A percentile compares a stretch with the other conserved stretches of the same genome.
Evolutionary conservation across 2,329 filamentous ascomycete genomes (phyloP).

Genomic region (Raffaelea albimanens): DNA sequence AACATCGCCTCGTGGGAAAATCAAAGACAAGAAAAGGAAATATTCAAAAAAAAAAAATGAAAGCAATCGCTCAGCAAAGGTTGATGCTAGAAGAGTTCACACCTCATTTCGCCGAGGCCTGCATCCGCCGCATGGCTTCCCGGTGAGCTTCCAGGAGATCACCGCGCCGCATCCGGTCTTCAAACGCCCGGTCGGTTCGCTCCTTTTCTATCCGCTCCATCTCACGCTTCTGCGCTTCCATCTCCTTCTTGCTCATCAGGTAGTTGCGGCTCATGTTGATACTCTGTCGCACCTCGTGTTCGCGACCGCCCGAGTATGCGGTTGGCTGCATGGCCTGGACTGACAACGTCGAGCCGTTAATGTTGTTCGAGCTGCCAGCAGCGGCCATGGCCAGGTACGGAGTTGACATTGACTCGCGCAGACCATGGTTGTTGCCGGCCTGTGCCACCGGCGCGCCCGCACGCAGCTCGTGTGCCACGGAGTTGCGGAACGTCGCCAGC

Average conservation of each 20-base stretch:
- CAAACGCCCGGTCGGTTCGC: slow-evolving; percentile 53
- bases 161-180: slow-evolving; percentile 66
- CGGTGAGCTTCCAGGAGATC: slow-evolving; percentile 69
- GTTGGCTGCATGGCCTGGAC: no score
- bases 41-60: background rate
- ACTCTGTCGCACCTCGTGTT: slow-evolving; percentile 32
- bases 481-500: slow-evolving; percentile 59
- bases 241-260: slow-evolving; percentile 53
- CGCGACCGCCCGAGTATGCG: slow-evolving; percentile 20
- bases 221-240: slow-evolving; percentile 50
- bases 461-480: slow-evolving; percentile 53
- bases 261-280: slow-evolving; percentile 45
- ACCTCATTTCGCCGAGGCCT: slow-evolving; percentile 26
- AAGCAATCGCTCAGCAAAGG: no score
- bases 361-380: background rate
- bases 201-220: slow-evolving; percentile 48
- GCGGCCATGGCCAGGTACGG: slow-evolving; percentile 18
- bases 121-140: slow-evolving; percentile 73
- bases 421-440: background rate
- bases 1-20: background rate
- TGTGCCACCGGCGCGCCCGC: slow-evolving; percentile 22
- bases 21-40: background rate
- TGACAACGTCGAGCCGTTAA: slow-evolving; percentile 2
- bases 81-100: no score
- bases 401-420: slow-evolving; percentile 14